These are phyloP conservation scores for Flaveria floridana DNA, from an alignment of 140 eudicot species.

Conservation along the genomic window DNA sequence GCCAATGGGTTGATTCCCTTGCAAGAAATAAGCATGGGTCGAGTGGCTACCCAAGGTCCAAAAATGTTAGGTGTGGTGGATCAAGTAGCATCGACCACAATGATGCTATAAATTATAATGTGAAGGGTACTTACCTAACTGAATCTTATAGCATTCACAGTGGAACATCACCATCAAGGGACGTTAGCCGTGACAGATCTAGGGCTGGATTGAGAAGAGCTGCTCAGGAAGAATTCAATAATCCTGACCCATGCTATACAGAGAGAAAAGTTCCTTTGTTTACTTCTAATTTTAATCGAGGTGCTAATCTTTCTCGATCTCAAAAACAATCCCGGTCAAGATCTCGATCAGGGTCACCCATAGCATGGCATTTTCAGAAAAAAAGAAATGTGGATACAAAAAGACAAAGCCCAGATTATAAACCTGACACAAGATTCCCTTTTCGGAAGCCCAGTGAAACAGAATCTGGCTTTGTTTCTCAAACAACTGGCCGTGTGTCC, in stretches of 20 bases:
- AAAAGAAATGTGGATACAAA: constrained; percentile 30
- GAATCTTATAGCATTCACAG: constrained; percentile 39
- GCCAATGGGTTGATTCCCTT: constrained; percentile 42
- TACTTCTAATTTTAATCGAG: constrained; percentile 45
- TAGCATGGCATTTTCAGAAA: constrained; percentile 52
- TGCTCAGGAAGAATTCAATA: constrained; percentile 48
- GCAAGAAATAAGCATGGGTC: constrained; percentile 40
- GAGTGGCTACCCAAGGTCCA: constrained; percentile 38
- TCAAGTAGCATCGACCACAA: constrained; percentile 31
- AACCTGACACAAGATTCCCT: constrained; percentile 49
- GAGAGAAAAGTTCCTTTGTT: constrained; percentile 45
- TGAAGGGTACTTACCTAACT: constrained; percentile 43
- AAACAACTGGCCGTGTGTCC: constrained; percentile 40
- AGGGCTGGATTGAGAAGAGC: constrained; percentile 54
- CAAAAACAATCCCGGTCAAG: constrained; percentile 60
- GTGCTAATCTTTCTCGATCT: constrained; percentile 37
- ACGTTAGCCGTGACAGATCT: constrained; percentile 39
- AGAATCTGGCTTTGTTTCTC: constrained; percentile 36
- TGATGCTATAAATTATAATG: constrained; percentile 38
- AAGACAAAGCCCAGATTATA: constrained; percentile 53
- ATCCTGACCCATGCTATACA: constrained; percentile 38
- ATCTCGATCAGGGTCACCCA: constrained; percentile 52
- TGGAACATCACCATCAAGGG: constrained; percentile 42
- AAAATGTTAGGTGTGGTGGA: constrained; percentile 41
- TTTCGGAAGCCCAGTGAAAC: constrained; percentile 36